Base-by-base conservation (phyloP, 2,329 filamentous ascomycete species). In the Keithomyces neogunnii region DNA sequence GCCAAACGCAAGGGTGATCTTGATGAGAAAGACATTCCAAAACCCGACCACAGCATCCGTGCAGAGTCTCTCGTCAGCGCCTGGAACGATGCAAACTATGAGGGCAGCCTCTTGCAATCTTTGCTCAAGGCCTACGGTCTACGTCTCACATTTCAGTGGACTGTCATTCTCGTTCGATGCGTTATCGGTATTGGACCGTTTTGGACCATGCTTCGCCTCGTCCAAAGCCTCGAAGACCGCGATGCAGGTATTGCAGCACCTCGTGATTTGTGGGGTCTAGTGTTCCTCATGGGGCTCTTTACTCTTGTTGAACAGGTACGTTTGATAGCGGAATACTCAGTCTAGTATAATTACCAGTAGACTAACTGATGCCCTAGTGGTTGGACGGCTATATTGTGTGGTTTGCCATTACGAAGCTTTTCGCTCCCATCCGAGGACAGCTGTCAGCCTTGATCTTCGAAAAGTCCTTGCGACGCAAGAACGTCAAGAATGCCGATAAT, bases 401-500 rank as follows among this genome's bases (percentile, higher is more conserved):
- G 84, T 69, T 85, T 46, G 80, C 80, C 0, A 84, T 78, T 65
- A 75, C 78, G 1, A 76, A 81, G 48, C 63, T 91, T 9, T 75
- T 76, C 45, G 73, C 89, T 29, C 84, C 86, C 0, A 71, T 91
- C 13, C 81, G 85, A 48, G 77, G 82, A 31, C 84, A 90, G 59
- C 69, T 93, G 2, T 82, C 85, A 2, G 78, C 85, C 1, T 73
- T 89, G 6, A 78, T 92, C 13, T 92, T 91, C 59, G 79, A 84
- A 53, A 93, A 93, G 64, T 80, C 86, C 0, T 81, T 90, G 74
- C 77, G 84, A 43, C 78, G 84, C 47, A 92, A 92, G 63, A 88
- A 91, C 63, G 80, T 88, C 40, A 89, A 89, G 63, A 77, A 80
- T 9, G 73, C 78, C 4, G 73, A 72, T 36, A 82, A 78, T 60